A percentile compares a stretch with the other conserved stretches of the same genome.
Conservation (phyloP, 495 filamentous ascomycete genomes). For the Apodospora peruviana region DNA sequence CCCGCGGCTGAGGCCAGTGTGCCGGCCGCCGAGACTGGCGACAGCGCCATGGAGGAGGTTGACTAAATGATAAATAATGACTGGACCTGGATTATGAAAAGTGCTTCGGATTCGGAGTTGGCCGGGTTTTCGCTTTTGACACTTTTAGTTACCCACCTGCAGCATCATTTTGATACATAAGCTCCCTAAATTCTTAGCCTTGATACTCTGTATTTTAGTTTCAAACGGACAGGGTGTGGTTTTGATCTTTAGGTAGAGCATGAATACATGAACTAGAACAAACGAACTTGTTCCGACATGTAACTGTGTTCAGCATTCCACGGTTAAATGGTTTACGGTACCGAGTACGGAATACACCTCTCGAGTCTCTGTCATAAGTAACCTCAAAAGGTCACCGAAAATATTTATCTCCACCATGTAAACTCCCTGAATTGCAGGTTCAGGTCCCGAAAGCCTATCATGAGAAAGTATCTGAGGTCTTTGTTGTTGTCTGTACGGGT, state of each 20-base stretch:
- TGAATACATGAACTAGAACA: constrained; percentile 15
- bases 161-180: constrained; percentile 19
- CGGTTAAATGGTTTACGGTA: no score
- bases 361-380: no score
- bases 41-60: constrained; percentile 63
- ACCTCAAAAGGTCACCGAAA: no score
- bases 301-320: no score
- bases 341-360: no score
- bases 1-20: constrained; percentile 44
- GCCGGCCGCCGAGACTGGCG: constrained; percentile 48
- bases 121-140: constrained; percentile 35
- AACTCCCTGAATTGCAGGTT: no score
- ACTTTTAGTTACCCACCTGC: constrained; percentile 30
- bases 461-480: no score
- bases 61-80: constrained; percentile 43
- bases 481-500: no score
- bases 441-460: no score
- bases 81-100: constrained; percentile 32
- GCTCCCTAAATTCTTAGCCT: constrained; percentile 10
- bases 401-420: no score
- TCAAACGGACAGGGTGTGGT: constrained; percentile 12
- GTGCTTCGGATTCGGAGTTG: constrained; percentile 39
- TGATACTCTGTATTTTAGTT: constrained; percentile 25
- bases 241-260: constrained; percentile 25
- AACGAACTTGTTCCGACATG: neutral